A percentile compares a stretch with the other conserved stretches of the same genome.
phyloP scores from a whole-genome alignment of 768 basidiomycete genomes.

The Kwoniella dejecticola region DNA sequence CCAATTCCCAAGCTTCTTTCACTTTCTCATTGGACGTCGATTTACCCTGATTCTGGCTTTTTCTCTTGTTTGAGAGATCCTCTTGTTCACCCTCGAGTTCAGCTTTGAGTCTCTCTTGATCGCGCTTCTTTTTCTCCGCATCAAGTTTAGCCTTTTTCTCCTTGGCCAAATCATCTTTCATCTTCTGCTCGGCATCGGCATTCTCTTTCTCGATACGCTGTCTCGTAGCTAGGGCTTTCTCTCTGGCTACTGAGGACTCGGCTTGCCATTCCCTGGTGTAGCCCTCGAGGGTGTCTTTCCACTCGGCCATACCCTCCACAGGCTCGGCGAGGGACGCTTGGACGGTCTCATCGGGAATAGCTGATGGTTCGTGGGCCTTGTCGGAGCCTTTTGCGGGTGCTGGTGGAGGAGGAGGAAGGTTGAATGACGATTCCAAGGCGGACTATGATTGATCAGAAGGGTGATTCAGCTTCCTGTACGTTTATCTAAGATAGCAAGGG shows the following conservation, averaged over 20 bases:
- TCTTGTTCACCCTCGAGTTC: constrained; percentile 30
- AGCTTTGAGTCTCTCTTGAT: constrained; percentile 28
- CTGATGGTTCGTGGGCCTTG: constrained; percentile 9
- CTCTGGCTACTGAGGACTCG: constrained; percentile 46
- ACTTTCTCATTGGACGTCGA: constrained; percentile 40
- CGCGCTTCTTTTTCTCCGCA: constrained; percentile 21
- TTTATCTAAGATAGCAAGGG: no score
- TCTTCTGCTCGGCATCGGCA: constrained; percentile 20
- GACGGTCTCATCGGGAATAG: constrained; percentile 25
- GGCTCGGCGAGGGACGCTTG: constrained; percentile 21
- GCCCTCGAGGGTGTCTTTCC: constrained; percentile 42
- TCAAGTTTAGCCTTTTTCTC: constrained; percentile 30
- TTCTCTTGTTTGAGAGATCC: constrained; percentile 5
- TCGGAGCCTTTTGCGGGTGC: constrained; percentile 47
- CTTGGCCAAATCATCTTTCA: constrained; percentile 19
- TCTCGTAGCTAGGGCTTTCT: constrained; percentile 42
- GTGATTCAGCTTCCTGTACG: background rate
- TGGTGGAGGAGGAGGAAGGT: constrained; percentile 33
- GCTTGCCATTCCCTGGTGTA: constrained; percentile 37
- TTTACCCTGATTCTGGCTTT: no score
- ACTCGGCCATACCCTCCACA: constrained; percentile 40
- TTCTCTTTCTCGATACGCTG: constrained; percentile 41
- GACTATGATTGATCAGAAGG: constrained; percentile 20
- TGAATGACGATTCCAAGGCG: constrained; percentile 34
- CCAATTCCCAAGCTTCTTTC: constrained; percentile 55